Base-by-base conservation (phyloP, 2,329 filamentous ascomycete species). In the Magnaporthales sp. region DNA sequence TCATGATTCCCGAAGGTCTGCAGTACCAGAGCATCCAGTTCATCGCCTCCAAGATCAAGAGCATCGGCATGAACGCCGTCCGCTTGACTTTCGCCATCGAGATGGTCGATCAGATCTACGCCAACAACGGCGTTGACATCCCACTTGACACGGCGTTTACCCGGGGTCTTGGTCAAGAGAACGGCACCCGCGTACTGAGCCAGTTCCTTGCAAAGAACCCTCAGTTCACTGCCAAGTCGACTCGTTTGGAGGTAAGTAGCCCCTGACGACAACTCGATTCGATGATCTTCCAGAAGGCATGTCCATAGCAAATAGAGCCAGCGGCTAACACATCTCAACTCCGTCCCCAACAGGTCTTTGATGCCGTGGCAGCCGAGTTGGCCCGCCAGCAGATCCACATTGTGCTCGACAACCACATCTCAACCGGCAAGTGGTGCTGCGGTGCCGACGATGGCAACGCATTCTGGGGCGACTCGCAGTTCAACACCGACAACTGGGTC, bases 1-100 rank as follows among this genome's bases (percentile, higher is more conserved):
- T 81, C 24, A 85, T 85, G 83, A 77, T 85, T 2, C 83, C 83
- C 0, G 84, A 86, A 70, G 84, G 84, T 10, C 75, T 86, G 7
- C 82, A 84, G 69, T 84, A 85, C 73, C 78, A 81, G 60, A 84
- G 82, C 0, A 76, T 85, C 54, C 74, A 75, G 46, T 75, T 73
- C 15, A 81, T 86, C 58, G 80, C 84, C 2, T 74, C 78, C 15
- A 79, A 79, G 74, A 77, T 84, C 69, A 83, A 83, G 67, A 79
- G 79, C 67, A 72, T 83, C 1, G 83, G 82, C 15, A 81, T 86
- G 75, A 86, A 86, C 70, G 79, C 81, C 1, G 80, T 86, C 15
- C 81, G 84, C 3, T 73, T 86, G 67, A 85, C 83, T 0, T 86
- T 82, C 67, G 82, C 84, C 1, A 85, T 82, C 69, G 79, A 86